phyloP scores from a whole-genome alignment of 2,329 filamentous ascomycete species.

The Cryphonectria parasitica region DNA sequence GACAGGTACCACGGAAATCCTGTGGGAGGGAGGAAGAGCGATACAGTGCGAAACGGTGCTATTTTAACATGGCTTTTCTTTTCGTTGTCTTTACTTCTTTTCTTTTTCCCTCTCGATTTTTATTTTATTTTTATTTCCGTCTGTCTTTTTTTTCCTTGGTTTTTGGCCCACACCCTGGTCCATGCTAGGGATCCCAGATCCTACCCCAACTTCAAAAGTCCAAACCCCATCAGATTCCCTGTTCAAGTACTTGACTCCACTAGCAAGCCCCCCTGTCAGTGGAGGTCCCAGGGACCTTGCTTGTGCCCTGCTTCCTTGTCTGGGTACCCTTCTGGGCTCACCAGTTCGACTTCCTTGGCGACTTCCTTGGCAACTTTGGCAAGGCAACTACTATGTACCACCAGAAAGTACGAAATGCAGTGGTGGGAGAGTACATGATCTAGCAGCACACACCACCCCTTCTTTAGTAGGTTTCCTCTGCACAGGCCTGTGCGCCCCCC shows the following conservation, averaged over 20 bases:
- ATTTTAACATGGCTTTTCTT: not conserved
- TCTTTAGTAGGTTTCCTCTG: not conserved
- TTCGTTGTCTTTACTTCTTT: not conserved
- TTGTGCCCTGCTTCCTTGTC: not conserved
- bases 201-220: not conserved
- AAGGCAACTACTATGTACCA: not conserved
- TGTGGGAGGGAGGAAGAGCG: not conserved
- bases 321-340: not conserved
- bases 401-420: not conserved
- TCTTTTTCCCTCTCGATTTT: not conserved
- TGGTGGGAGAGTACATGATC: not conserved
- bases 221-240: conserved; percentile 9
- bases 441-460: not conserved
- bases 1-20: not conserved
- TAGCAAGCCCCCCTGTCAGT: not conserved
- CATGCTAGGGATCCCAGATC: conserved; percentile 11
- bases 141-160: not conserved
- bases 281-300: conserved; percentile 11
- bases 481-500: not conserved
- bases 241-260: not conserved
- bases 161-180: not conserved
- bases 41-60: conserved; percentile 18
- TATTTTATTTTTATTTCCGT: not conserved
- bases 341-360: not conserved
- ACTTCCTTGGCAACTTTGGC: conserved; percentile 2